Base-by-base conservation (phyloP, 768 basidiomycete species). In the Artomyces pyxidatus region DNA sequence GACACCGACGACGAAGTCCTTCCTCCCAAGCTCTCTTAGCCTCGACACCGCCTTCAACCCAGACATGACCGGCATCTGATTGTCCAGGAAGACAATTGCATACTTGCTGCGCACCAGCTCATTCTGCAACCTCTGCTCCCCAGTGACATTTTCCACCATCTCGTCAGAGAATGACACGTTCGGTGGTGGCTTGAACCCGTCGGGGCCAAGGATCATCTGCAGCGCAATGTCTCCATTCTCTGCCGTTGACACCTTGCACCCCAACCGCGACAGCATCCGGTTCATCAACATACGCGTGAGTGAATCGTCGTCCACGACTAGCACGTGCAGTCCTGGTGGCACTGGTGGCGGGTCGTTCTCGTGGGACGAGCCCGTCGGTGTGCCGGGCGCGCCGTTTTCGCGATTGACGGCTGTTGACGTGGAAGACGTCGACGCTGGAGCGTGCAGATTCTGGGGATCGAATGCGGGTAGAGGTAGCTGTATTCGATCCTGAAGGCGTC, bases 61-160 rank as follows among this genome's bases (percentile, higher is more conserved):
- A 52, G 83, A 83, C 71, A 88, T 72, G 17, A 88, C 68, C 8
- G 84, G 85, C 86, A 91, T 91, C 65, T 90, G 88, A 62, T 93
- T 92, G 53, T 79, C 73, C 55, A 82, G 61, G 61, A 80, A 80
- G 21, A 76, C 65, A 9, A 75, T 65, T 45, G 76, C 76, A 46
- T 66, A 75, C 28, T 53, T 43, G 37, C 32, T 45, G 32, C 12
- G 14, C 56, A 60, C 60, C 22, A 59, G 59, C 37, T 47, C 45
- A 6, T 28, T 25, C 21, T 38, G 10, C n/a, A n/a, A n/a, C n/a
- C n/a, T n/a, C n/a, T n/a, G n/a, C n/a, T n/a, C n/a, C n/a, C n/a
- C n/a, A n/a, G n/a, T n/a, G 22, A 8, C 48, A n/a, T 4, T n/a
- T 17, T 35, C 47, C 42, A 42, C 44, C 21, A 29, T 16, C 39